These are phyloP conservation scores for Leccinum truebloodii DNA, from an alignment of 768 basidiomycete genomes.

Conservation along the genomic window DNA sequence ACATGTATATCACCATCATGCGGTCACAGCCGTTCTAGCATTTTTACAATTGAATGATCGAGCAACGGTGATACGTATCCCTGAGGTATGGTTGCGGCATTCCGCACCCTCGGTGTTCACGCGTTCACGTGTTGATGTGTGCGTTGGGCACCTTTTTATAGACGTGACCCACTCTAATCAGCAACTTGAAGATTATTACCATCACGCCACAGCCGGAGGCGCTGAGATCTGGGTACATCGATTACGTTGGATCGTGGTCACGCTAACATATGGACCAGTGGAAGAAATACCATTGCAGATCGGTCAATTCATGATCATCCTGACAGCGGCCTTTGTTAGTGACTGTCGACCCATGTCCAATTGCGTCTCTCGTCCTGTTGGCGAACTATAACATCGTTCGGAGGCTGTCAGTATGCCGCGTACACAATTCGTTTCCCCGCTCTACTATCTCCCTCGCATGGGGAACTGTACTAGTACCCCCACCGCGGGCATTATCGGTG, in stretches of 20 bases:
- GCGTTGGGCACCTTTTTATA: conserved; percentile 28
- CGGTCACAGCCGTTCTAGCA: conserved; percentile 90
- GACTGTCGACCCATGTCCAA: neutral
- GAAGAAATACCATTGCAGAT: conserved; percentile 29
- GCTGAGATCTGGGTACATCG: conserved; percentile 18
- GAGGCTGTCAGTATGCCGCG: conserved; percentile 23
- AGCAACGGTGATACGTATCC: too few relatives aligned
- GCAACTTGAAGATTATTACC: conserved; percentile 80
- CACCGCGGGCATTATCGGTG: conserved; percentile 11
- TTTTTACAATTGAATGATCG: conserved; percentile 77
- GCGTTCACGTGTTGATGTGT: conserved; percentile 99
- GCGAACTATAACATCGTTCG: neutral
- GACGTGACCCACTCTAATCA: conserved; percentile 1
- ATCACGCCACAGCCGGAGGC: conserved; percentile 89
- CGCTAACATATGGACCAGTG: conserved; percentile 9
- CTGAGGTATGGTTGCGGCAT: conserved; percentile 62
- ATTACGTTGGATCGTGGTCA: neutral
- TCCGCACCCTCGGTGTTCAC: conserved; percentile 86
- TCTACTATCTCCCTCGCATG: conserved; percentile 13
- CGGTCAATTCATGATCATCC: conserved; percentile 22
- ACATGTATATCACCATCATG: conserved; percentile 98
- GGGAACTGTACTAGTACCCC: conserved; percentile 18
- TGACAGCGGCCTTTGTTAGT: conserved; percentile 14
- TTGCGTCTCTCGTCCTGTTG: neutral
- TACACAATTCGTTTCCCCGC: too few relatives aligned